Evolutionary conservation across 768 basidiomycete species (phyloP).

Genomic region (Mycena pura): DNA sequence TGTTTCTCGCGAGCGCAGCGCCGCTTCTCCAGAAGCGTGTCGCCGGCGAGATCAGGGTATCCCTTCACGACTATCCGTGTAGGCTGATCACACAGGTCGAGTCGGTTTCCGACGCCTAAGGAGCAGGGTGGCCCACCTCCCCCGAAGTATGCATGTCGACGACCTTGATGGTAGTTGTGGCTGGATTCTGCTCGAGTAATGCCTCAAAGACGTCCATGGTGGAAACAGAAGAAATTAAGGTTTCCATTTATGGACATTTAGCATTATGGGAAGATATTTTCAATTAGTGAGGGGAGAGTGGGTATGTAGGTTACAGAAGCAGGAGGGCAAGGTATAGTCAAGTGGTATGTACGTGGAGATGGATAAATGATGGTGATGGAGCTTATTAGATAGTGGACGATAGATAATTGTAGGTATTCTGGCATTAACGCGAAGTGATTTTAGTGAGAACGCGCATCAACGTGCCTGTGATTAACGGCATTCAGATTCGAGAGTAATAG

Average conservation of each 20-base stretch:
- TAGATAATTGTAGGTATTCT: not conserved
- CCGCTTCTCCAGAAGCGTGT: conserved; percentile 43
- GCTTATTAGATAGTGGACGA: not conserved
- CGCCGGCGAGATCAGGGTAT: conserved; percentile 40
- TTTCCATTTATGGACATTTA: conserved; percentile 10
- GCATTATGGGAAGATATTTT: too few species aligned
- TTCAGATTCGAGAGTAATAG: not conserved
- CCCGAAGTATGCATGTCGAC: conserved; percentile 49
- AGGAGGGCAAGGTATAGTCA: not conserved
- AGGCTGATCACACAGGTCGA: conserved; percentile 33
- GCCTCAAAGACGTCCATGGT: conserved; percentile 28
- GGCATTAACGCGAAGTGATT: conserved; percentile 25
- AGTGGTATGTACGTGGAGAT: not conserved
- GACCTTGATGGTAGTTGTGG: conserved; percentile 32
- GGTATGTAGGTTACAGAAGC: too few species aligned
- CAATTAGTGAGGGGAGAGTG: too few species aligned
- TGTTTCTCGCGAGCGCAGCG: conserved; percentile 36
- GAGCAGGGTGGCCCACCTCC: conserved; percentile 35
- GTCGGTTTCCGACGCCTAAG: not conserved
- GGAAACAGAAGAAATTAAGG: not conserved
- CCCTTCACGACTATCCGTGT: conserved; percentile 45
- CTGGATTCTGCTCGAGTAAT: conserved; percentile 15
- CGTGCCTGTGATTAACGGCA: conserved; percentile 13
- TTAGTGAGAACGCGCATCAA: conserved; percentile 26
- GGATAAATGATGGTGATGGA: too few species aligned